Evolutionary conservation across 306 rosid genomes (phyloP).

Genomic region (Echinosophora koreensis): DNA sequence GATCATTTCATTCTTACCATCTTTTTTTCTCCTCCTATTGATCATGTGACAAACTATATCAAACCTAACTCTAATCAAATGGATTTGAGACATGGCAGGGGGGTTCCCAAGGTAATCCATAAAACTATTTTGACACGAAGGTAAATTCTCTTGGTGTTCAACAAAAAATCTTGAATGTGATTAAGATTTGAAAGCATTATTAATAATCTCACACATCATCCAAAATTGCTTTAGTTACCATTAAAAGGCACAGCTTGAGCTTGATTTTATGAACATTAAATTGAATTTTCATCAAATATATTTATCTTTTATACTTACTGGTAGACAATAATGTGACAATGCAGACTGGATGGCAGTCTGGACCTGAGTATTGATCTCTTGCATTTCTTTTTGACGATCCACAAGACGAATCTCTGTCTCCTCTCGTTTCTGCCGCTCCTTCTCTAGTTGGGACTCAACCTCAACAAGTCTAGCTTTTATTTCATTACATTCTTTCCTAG

Average conservation of each 20-base stretch:
- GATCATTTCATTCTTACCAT: background rate
- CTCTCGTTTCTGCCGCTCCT: slow-evolving; percentile 45
- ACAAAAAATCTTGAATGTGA: background rate
- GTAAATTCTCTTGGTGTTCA: background rate
- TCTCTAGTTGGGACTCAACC: slow-evolving; percentile 49
- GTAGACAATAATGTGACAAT: slow-evolving; percentile 36
- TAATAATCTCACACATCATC: background rate
- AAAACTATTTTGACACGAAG: background rate
- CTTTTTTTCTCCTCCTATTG: background rate
- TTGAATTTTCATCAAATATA: background rate
- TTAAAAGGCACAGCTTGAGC: background rate
- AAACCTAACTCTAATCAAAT: background rate
- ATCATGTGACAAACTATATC: background rate
- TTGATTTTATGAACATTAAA: slow-evolving; percentile 16
- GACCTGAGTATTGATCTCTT: slow-evolving; percentile 51
- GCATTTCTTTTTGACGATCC: slow-evolving; percentile 48
- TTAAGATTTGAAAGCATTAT: background rate
- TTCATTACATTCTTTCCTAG: slow-evolving; percentile 46
- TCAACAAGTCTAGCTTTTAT: slow-evolving; percentile 46
- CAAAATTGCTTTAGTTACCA: background rate
- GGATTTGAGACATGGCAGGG: background rate
- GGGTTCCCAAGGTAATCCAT: background rate
- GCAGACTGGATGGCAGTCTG: slow-evolving; percentile 56
- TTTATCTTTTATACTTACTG: slow-evolving; percentile 44
- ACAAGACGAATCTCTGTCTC: slow-evolving; percentile 38